These are phyloP conservation scores for Delonix regia DNA, from an alignment of 306 rosid species.

Conservation along the genomic window DNA sequence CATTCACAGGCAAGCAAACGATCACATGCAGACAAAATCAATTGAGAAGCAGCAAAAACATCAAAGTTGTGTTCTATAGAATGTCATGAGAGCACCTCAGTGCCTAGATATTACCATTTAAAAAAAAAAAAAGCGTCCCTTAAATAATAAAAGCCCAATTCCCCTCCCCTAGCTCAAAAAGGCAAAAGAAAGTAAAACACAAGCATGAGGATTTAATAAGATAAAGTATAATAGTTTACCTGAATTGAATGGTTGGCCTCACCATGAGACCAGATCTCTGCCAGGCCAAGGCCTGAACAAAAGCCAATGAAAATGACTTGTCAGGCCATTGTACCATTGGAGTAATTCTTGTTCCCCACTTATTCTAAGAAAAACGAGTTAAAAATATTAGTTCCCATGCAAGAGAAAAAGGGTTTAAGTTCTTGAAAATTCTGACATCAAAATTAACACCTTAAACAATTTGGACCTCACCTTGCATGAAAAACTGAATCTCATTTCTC, in stretches of 20 bases:
- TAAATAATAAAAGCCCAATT: neutral
- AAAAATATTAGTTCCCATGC: conserved; percentile 34
- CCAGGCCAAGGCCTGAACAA: conserved; percentile 97
- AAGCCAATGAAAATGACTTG: conserved; percentile 81
- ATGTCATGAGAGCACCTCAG: neutral
- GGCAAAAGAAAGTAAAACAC: neutral
- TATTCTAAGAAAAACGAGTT: conserved; percentile 57
- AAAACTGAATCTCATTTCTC: conserved; percentile 97
- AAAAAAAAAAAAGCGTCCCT: neutral
- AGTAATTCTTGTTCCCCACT: conserved; percentile 91
- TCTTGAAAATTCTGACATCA: conserved; percentile 12
- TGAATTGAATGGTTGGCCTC: conserved; percentile 88
- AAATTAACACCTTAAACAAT: conserved; percentile 10
- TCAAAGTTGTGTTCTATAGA: neutral
- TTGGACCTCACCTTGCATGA: conserved; percentile 82
- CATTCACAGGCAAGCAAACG: conserved; percentile 15
- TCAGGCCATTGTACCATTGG: conserved; percentile 97
- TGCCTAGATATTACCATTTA: neutral
- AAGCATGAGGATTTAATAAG: neutral
- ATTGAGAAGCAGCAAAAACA: conserved; percentile 1
- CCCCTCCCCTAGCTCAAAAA: neutral
- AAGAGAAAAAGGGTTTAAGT: conserved; percentile 19
- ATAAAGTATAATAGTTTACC: conserved; percentile 51
- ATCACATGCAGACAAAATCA: conserved; percentile 9
- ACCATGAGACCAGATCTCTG: conserved; percentile 94